These are phyloP conservation scores for Chlamydomonas applanata DNA, from an alignment of 139 green algal species.

Conservation along the genomic window DNA sequence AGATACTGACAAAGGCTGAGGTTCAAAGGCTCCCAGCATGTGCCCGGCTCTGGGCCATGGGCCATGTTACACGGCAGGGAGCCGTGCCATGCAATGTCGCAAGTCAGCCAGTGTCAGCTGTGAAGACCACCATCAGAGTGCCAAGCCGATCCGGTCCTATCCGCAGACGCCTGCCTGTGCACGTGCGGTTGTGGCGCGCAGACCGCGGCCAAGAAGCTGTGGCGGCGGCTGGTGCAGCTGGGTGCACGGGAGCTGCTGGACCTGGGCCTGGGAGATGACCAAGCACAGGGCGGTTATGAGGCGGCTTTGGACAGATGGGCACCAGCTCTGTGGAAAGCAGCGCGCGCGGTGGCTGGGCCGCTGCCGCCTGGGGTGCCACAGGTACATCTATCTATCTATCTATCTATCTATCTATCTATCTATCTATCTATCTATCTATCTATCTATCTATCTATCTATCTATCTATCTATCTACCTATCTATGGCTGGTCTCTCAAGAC, in stretches of 20 bases:
- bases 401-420: neutral
- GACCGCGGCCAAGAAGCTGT: slow-evolving; percentile 87
- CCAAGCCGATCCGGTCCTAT: no score
- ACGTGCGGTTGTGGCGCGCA: slow-evolving; percentile 13
- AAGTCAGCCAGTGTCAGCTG: no score
- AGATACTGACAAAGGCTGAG: no score
- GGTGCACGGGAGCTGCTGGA: slow-evolving; percentile 63
- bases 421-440: neutral
- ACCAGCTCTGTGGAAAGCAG: slow-evolving; percentile 61
- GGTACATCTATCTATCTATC: slow-evolving; percentile 19
- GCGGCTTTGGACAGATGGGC: slow-evolving; percentile 88
- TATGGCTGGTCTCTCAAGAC: neutral
- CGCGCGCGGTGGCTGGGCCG: slow-evolving; percentile 29
- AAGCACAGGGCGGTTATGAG: slow-evolving; percentile 83
- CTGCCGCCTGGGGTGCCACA: slow-evolving; percentile 48
- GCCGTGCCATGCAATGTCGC: no score
- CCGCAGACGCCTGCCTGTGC: no score
- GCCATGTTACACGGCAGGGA: no score
- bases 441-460: neutral
- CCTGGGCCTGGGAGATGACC: slow-evolving; percentile 88
- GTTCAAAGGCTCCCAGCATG: no score
- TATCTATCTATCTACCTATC: neutral
- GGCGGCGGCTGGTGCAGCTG: slow-evolving; percentile 76
- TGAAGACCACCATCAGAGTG: no score
- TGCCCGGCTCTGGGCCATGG: no score